Evolutionary conservation across 2,329 filamentous ascomycete genomes (phyloP), one percentile per base, ranked within the genome.

Genomic region (Endoconidiophora laricicola): DNA sequence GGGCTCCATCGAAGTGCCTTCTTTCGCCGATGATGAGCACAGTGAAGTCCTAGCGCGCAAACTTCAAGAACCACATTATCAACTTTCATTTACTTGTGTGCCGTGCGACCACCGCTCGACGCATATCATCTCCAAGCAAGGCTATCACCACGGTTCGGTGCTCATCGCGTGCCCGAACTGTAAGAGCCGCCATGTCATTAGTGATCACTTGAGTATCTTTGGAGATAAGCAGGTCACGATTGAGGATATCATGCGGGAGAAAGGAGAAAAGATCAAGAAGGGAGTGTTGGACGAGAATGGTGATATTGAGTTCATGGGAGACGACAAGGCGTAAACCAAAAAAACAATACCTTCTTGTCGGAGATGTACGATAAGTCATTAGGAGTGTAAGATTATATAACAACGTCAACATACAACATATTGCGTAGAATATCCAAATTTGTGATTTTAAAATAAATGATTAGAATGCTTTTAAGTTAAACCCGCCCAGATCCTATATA

Each of bases 11-110:
- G 29, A 33, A 33, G 29, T 33, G 3, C 29, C 29, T 9, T 33
- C 29, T 33, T 33, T 33, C 12, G 29, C 29, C 9, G 29, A 33
- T 33, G 29, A 33, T 12, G 29, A 12, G 2, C 5, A 33, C 2
- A 60, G 58, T 56, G 59, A 63, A 54, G 57, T 61, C 38, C 62
- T 59, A 12, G 57, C 62, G 22, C 48, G 55, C 36, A 63, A 62
- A 39, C 49, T 57, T 23, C 59, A 62, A 56, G 61, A 78, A 57
- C 86, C 86, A 1, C 78, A 84, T 52, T 98, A 96, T 66, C 74
- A 86, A 57, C 73, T 98, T 56, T 84, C 80, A 46, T 95, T 98
- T 63, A 98, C 91, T 57, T 98, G 91, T 73, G 80, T 83, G 53
- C 86, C 85, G 29, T 98, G 91, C 67, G 70, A 73, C 43, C 69